Evolutionary conservation across 108 stramenopile genomes (phyloP).

Genomic region (Skeletonema costatum): DNA sequence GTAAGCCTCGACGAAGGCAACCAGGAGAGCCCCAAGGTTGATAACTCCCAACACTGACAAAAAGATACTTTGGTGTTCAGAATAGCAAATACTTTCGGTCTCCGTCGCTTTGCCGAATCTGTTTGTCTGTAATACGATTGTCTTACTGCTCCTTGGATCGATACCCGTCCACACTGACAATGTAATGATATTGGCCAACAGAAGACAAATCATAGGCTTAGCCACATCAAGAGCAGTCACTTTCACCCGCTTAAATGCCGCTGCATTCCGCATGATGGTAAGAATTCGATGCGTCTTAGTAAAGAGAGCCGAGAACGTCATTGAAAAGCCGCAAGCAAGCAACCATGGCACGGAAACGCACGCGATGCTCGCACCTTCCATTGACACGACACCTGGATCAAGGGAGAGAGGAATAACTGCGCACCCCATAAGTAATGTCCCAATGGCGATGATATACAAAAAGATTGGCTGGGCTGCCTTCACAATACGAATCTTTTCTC

Average conservation of each 20-base stretch:
- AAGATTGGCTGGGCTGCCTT: constrained; percentile 63
- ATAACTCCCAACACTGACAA: constrained; percentile 24
- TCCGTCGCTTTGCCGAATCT: constrained; percentile 20
- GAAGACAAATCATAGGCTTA: constrained; percentile 47
- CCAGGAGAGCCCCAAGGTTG: constrained; percentile 35
- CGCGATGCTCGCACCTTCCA: constrained; percentile 12
- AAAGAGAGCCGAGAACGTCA: constrained; percentile 27
- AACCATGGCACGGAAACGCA: constrained; percentile 36
- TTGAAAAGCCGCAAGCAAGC: constrained; percentile 17
- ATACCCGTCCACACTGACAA: constrained; percentile 44
- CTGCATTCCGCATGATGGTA: constrained; percentile 13
- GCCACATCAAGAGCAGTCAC: constrained; percentile 50
- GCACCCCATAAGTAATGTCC: constrained; percentile 43
- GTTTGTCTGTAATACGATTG: constrained; percentile 4
- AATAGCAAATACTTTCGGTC: constrained; percentile 34
- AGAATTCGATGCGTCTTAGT: constrained; percentile 18
- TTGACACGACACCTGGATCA: constrained; percentile 14
- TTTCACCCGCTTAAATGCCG: constrained; percentile 46
- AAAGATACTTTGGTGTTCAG: constrained; percentile 28
- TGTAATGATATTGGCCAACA: constrained; percentile 39
- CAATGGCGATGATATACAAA: constrained; percentile 41
- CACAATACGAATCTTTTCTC: constrained; percentile 44
- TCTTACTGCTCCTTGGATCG: constrained; percentile 9
- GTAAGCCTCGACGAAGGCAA: constrained; percentile 47
- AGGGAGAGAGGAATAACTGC: constrained; percentile 35